Conservation (phyloP, 169 alveolate species). For the Perkinsus marinus region DNA sequence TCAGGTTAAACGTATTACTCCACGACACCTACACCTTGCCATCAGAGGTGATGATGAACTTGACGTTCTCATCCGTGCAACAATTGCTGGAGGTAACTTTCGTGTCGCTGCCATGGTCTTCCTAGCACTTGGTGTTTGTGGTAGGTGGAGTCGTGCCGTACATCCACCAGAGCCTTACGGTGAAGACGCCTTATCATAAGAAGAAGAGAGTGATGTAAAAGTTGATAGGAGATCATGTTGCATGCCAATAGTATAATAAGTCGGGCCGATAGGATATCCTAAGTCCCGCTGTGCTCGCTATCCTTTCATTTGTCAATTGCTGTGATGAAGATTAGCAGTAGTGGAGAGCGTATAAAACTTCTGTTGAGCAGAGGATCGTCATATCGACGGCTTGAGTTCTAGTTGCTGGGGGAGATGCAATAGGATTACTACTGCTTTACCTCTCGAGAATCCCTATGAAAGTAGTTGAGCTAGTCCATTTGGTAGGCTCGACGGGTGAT, state of each 20-base stretch:
- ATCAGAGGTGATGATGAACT: constrained; percentile 87
- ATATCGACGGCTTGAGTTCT: too few relatives aligned
- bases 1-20: background rate
- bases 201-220: background rate
- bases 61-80: constrained; percentile 91
- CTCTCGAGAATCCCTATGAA: too few relatives aligned
- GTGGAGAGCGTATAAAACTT: background rate
- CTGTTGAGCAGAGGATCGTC: too few relatives aligned
- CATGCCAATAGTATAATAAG: background rate
- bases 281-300: background rate
- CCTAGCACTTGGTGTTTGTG: too few relatives aligned
- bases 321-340: background rate
- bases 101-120: too few relatives aligned
- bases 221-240: background rate
- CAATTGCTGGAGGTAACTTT: constrained; percentile 97
- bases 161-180: background rate
- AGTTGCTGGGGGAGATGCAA: too few relatives aligned
- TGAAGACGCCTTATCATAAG: background rate
- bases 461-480: too few relatives aligned
- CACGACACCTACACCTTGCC: constrained; percentile 67
- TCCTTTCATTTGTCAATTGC: background rate
- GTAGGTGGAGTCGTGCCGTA: background rate
- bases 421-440: too few relatives aligned
- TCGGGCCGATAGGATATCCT: background rate
- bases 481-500: too few relatives aligned